These are phyloP conservation scores for Leucosporidium creatinivorum DNA, from an alignment of 768 basidiomycete species.

Conservation along the genomic window DNA sequence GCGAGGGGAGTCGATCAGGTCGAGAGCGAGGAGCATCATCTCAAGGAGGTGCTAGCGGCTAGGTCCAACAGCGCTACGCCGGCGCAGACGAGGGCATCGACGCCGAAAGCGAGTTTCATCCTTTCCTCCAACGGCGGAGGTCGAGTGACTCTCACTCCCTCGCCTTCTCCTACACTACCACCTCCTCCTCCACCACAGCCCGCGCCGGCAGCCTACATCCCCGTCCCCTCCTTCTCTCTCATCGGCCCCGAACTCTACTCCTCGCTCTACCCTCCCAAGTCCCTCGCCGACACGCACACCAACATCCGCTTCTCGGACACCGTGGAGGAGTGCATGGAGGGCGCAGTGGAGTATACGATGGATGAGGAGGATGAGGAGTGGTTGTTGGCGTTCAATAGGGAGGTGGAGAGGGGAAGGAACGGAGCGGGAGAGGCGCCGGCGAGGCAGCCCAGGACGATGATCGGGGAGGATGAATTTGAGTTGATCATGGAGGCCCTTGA, in stretches of 20 bases:
- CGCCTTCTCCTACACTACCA: no score
- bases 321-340: slow-evolving; percentile 10
- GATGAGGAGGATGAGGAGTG: neutral
- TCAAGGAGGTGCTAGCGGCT: no score
- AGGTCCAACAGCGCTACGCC: no score
- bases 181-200: no score
- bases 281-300: slow-evolving; percentile 51
- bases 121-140: slow-evolving; percentile 14
- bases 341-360: slow-evolving; percentile 52
- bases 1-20: no score
- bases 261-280: slow-evolving; percentile 37
- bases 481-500: no score
- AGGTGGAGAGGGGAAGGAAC: slow-evolving; percentile 4
- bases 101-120: neutral
- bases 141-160: slow-evolving; percentile 1
- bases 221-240: no score
- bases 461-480: no score
- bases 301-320: slow-evolving; percentile 4
- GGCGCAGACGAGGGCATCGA: neutral
- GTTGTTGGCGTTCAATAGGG: no score
- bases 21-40: no score
- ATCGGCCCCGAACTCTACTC: no score
- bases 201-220: neutral
- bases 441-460: neutral
- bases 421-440: slow-evolving; percentile 39